Evolutionary conservation across 164 flowering plant species (phyloP), one percentile per base, ranked within the genome.

Genomic region (Tinospora cordifolia): DNA sequence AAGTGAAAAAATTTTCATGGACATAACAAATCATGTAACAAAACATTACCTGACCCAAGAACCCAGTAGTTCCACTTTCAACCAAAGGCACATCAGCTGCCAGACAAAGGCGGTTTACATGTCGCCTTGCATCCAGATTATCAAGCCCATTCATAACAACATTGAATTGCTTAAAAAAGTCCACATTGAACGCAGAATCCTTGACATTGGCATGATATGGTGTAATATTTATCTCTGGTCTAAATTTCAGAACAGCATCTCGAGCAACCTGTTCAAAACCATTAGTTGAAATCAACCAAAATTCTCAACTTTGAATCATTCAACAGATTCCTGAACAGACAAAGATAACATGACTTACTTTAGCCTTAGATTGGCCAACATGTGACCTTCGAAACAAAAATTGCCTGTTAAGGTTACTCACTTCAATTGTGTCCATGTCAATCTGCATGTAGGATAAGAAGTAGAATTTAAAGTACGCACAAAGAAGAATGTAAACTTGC

Each of bases 371-470:
- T 76, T 80, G 93, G 70, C 99, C 97, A 71, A 94, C 99, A 79
- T 92, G 99, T 6, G 84, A 82, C 77, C 87, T 75, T 17, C 97
- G 84, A 67, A 94, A 94, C 75, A 94, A 83, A 82, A 94, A 94
- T 70, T 94, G 99, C 67, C 99, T 83, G 74, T 92, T 92, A 66
- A 94, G 82, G 86, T 94, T 94, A 70, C 99, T 94, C 71, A 94
- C 99, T 88, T 94, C 99, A 65, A 94, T 94, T 54, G 97, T 94
- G 75, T 94, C 99, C 99, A 92, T 84, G 82, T 94, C 99, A 82
- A 94, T 92, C 99, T 94, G 84, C 82, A 83, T 72, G 65, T 71
- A 40, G 64, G 26, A 69, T 15, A 36, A 40, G 39, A 34, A 47
- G 24, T 21, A 27, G 25, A 47, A 26, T 1, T 26, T 19, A 54